Evolutionary conservation across 441 rosid genomes (phyloP).

Genomic region (Omphalea diandra): DNA sequence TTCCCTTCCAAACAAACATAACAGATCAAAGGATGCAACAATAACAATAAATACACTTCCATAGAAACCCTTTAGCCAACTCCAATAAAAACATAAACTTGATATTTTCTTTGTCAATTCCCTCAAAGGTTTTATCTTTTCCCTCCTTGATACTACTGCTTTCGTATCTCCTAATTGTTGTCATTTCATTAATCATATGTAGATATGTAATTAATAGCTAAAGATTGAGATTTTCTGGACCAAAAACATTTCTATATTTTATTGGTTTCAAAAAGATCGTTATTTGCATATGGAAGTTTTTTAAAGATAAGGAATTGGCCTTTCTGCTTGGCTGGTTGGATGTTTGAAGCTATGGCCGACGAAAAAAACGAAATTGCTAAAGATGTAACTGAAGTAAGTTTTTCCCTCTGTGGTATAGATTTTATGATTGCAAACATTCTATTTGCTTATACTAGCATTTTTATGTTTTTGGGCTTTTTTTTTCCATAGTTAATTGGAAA

Average conservation of each 20-base stretch:
- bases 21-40: too few species aligned
- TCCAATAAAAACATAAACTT: neutral
- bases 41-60: neutral
- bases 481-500: constrained; percentile 63
- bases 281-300: neutral
- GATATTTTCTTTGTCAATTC: neutral
- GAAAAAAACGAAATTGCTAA: constrained; percentile 58
- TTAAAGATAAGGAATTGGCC: neutral
- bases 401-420: neutral
- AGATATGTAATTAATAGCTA: too few species aligned
- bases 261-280: too few species aligned
- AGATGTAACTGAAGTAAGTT: constrained; percentile 79
- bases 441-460: neutral
- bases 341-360: constrained; percentile 49
- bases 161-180: neutral
- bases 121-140: neutral
- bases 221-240: too few species aligned
- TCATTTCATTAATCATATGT: neutral
- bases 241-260: too few species aligned
- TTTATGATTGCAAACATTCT: neutral
- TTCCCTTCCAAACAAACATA: neutral
- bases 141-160: neutral
- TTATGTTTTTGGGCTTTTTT: neutral
- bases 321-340: too few species aligned
- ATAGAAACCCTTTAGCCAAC: neutral